Conservation (phyloP, 352 stramenopile species). For the Phytophthora pisi region DNA sequence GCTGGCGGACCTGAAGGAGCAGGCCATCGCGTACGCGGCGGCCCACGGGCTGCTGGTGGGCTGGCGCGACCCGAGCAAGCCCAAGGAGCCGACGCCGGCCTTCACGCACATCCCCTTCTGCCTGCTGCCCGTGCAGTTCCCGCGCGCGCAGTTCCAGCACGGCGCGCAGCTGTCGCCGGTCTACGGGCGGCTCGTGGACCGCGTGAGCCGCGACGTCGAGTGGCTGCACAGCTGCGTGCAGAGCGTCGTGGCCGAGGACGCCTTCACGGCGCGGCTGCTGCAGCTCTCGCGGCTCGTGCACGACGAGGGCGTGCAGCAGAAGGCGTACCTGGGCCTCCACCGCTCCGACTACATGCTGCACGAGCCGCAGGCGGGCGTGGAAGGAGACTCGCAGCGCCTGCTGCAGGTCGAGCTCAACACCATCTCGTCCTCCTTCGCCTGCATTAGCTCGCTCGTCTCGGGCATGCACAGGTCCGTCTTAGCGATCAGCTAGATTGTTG, state of each 20-base stretch:
- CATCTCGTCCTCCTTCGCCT: constrained; percentile 97
- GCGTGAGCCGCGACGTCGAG: constrained; percentile 77
- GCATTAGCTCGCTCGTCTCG: constrained; percentile 92
- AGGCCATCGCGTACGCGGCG: constrained; percentile 75
- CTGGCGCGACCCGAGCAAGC: constrained; percentile 44
- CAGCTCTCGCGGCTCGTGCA: constrained; percentile 79
- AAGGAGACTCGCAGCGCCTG: constrained; percentile 64
- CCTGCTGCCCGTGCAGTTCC: constrained; percentile 70
- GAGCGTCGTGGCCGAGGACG: constrained; percentile 83
- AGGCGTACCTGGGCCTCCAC: constrained; percentile 88
- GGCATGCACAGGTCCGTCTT: constrained; percentile 82
- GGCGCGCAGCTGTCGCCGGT: constrained; percentile 70
- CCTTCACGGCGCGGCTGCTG: constrained; percentile 85
- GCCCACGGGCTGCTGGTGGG: constrained; percentile 77
- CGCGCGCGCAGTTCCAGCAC: constrained; percentile 64
- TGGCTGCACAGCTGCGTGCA: constrained; percentile 79
- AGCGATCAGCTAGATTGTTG: background rate
- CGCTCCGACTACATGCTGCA: constrained; percentile 97
- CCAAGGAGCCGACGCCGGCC: constrained; percentile 36
- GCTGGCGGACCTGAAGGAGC: constrained; percentile 62
- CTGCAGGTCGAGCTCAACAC: constrained; percentile 98
- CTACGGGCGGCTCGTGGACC: constrained; percentile 81
- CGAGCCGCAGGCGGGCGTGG: constrained; percentile 48
- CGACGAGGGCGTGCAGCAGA: constrained; percentile 75
- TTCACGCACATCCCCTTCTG: constrained; percentile 85